Conservation (phyloP, 208 protist species). For the Crithidia expoeki region DNA sequence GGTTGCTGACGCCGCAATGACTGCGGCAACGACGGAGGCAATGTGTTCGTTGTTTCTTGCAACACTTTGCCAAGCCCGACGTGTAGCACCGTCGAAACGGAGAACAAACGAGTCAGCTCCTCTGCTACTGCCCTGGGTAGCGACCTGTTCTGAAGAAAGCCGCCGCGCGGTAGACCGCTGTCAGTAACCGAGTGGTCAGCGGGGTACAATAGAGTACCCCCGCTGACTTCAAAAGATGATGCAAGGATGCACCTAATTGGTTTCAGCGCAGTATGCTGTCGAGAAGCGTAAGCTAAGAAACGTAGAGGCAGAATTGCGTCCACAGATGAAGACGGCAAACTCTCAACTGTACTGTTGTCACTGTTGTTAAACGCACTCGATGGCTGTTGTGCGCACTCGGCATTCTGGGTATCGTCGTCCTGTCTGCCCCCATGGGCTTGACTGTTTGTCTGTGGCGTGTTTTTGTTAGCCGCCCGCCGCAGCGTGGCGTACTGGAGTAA, state of each 20-base stretch:
- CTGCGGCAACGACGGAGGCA: neutral
- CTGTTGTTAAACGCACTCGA: no score
- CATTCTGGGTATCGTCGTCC: no score
- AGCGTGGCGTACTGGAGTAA: slow-evolving; percentile 25
- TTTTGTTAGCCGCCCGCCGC: neutral
- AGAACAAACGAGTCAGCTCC: neutral
- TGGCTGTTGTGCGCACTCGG: no score
- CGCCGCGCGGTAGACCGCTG: no score
- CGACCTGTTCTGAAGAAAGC: no score
- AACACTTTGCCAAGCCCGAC: slow-evolving; percentile 13
- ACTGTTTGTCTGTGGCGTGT: neutral
- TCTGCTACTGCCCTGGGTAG: neutral
- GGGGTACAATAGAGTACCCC: neutral
- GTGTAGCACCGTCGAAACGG: slow-evolving; percentile 21
- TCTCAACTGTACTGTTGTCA: no score
- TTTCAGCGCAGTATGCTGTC: slow-evolving; percentile 1
- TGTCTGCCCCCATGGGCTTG: no score
- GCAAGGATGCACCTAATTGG: neutral
- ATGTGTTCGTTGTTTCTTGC: neutral
- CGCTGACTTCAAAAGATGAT: neutral
- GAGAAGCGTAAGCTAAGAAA: slow-evolving; percentile 12
- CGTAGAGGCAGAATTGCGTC: neutral
- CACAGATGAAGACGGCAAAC: neutral
- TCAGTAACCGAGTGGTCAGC: neutral
- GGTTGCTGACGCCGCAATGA: no score